Percentiles rank a stretch among this genome's conserved stretches.
Conservation (phyloP, 1,284 basidiomycete species). For the Pseudozyma sp. region DNA sequence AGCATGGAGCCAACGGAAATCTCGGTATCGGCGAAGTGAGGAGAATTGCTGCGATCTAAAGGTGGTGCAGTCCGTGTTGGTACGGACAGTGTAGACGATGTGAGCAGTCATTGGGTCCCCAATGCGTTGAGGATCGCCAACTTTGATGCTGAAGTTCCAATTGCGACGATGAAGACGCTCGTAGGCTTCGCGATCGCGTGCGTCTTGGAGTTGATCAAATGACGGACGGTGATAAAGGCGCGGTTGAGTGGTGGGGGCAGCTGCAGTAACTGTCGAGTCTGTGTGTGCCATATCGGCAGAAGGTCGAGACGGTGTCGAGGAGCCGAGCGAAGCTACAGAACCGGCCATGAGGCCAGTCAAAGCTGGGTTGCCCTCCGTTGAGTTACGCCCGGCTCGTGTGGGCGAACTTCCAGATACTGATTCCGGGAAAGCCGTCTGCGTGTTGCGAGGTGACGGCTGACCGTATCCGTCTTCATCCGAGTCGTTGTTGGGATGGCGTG, state of each 20-base stretch:
- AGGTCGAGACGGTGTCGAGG: slow-evolving; percentile 14
- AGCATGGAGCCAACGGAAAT: slow-evolving; percentile 97
- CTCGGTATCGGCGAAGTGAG: slow-evolving; percentile 92
- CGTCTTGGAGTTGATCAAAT: slow-evolving; percentile 39
- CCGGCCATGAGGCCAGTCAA: slow-evolving; percentile 3
- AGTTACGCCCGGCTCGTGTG: slow-evolving; percentile 7
- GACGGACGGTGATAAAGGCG: slow-evolving; percentile 46
- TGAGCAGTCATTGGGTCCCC: slow-evolving; percentile 66
- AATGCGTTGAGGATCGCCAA: slow-evolving; percentile 66
- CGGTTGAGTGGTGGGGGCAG: slow-evolving; percentile 10
- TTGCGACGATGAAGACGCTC: slow-evolving; percentile 15
- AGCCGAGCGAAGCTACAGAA: slow-evolving; percentile 27
- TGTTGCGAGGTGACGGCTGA: slow-evolving; percentile 41
- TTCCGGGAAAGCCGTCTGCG: slow-evolving; percentile 9
- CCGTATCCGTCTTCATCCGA: slow-evolving; percentile 60
- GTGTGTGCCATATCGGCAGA: slow-evolving; percentile 10
- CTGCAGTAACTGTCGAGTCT: background rate
- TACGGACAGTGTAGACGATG: slow-evolving; percentile 71
- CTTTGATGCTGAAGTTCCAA: slow-evolving; percentile 57
- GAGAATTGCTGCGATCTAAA: slow-evolving; percentile 69
- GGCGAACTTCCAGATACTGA: slow-evolving; percentile 6
- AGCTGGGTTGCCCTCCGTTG: background rate
- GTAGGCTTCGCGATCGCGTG: slow-evolving; percentile 28
- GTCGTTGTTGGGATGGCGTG: slow-evolving; percentile 15
- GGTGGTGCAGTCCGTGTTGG: slow-evolving; percentile 53